A percentile compares a stretch with the other conserved stretches of the same genome.
Conservation (phyloP, 108 stramenopile genomes). For the Skeletonema potamos region DNA sequence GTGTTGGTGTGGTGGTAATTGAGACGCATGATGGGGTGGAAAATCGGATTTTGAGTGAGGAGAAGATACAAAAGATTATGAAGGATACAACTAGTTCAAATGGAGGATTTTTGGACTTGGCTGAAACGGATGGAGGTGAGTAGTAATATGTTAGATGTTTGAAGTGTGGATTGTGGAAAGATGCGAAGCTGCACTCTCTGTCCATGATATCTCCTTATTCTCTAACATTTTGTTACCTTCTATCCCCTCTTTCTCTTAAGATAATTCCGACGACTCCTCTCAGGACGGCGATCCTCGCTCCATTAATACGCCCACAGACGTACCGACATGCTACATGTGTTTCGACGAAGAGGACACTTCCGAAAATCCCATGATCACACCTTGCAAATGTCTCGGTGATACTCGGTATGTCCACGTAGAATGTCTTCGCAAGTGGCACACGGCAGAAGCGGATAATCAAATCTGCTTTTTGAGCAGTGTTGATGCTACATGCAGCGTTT, state of each 20-base stretch:
- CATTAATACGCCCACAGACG: constrained; percentile 47
- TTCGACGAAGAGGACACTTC: constrained; percentile 92
- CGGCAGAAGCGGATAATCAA: constrained; percentile 89
- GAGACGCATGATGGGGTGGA: constrained; percentile 89
- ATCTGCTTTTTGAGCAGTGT: constrained; percentile 94
- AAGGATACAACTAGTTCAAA: constrained; percentile 82
- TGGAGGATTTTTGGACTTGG: constrained; percentile 80
- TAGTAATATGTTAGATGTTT: constrained; percentile 3
- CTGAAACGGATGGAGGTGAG: constrained; percentile 88
- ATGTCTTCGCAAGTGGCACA: constrained; percentile 91
- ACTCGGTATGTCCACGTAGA: constrained; percentile 88
- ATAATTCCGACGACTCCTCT: constrained; percentile 84
- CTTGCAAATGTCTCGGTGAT: constrained; percentile 88
- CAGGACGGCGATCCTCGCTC: constrained; percentile 35
- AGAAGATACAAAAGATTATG: constrained; percentile 90
- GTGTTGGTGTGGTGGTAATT: constrained; percentile 95
- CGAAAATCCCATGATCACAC: constrained; percentile 82
- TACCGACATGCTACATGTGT: constrained; percentile 96
- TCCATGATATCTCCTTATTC: not conserved
- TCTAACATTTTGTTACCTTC: not conserved
- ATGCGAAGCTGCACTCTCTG: not conserved
- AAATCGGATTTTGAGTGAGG: constrained; percentile 79
- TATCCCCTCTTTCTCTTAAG: constrained; percentile 22
- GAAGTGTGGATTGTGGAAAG: not conserved
- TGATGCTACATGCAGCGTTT: constrained; percentile 95